A percentile compares a stretch with the other conserved stretches of the same genome.
Conservation (phyloP, 352 stramenopile genomes). For the Hyaloperonospora arabidopsidis region DNA sequence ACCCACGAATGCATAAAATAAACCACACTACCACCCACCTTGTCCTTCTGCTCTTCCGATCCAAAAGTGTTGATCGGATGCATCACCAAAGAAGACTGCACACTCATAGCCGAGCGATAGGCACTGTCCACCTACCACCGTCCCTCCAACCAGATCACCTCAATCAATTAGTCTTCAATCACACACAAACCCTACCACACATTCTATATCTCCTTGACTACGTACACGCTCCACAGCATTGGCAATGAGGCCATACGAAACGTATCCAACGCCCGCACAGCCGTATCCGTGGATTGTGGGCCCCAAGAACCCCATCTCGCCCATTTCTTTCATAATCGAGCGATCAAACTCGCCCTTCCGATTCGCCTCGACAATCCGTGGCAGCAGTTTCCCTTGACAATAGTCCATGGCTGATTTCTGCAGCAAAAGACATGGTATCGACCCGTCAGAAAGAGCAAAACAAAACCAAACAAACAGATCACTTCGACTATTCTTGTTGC, state of each 20-base stretch:
- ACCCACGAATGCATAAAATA: too few relatives aligned
- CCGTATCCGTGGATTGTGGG: constrained; percentile 93
- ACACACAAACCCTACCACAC: background rate
- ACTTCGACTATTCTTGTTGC: too few relatives aligned
- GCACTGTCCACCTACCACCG: constrained; percentile 86
- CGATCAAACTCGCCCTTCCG: constrained; percentile 91
- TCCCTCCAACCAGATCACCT: background rate
- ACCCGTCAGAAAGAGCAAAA: constrained; percentile 6
- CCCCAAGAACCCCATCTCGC: constrained; percentile 91
- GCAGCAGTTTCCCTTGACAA: constrained; percentile 91
- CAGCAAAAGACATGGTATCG: too few relatives aligned
- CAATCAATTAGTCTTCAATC: background rate
- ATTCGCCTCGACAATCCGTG: constrained; percentile 91
- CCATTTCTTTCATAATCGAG: constrained; percentile 91
- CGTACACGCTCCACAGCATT: constrained; percentile 88
- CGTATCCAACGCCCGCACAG: constrained; percentile 90
- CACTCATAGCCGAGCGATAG: constrained; percentile 95
- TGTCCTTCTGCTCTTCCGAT: constrained; percentile 93
- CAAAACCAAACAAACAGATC: constrained; percentile 3
- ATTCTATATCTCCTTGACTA: background rate
- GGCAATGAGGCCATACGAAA: constrained; percentile 95
- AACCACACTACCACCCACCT: constrained; percentile 30
- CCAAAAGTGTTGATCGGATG: constrained; percentile 97
- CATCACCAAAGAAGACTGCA: constrained; percentile 97
- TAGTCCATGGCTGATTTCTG: constrained; percentile 90